Base-by-base conservation (phyloP, 768 basidiomycete genomes). In the Pleurotus cornucopiae region DNA sequence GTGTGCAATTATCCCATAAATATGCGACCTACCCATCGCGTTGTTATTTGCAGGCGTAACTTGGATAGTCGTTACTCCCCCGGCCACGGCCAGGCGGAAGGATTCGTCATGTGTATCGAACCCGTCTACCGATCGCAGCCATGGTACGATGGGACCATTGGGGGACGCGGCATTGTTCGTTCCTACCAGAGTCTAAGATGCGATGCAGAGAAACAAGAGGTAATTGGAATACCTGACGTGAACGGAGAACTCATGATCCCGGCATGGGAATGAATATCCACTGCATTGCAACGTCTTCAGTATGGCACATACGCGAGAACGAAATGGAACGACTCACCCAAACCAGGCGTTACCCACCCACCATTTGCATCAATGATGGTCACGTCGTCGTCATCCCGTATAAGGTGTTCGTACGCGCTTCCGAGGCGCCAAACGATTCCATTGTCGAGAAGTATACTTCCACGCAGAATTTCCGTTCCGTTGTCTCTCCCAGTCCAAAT, bases 21-120 rank as follows among this genome's bases (percentile, higher is more conserved):
- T n/a, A 37, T 39, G 26, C 13, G 25, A 57, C 57, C 48, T 61
- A 88, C 90, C 90, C 48, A 92, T 89, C 40, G 82, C 84, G 69
- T 91, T 89, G 23, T 68, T 79, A 54, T 81, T 85, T 5, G 92
- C 94, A 6, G 94, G 90, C 3, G 94, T 72, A 40, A 95, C 76
- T 62, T 91, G 88, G 13, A 81, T 85, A 2, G 92, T 88, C 0
- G 95, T 96, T 34, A 96, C 86, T 12, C 95, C 95, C 9, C 94
- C 94, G 2, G 94, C 80, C 54, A 94, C 85, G 2, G 89, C 81
- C 13, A 91, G 76, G 55, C 75, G 75, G 66, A 86, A 86, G 1
- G 86, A 77, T 40, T 85, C 83, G 64, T 95, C 94, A 58, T 93
- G 89, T 0, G 90, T 93, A 66, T 95, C 88, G 62, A 97, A 78